Conservation (phyloP, 805 yeast species). For the Metschnikowia lochheadii region DNA sequence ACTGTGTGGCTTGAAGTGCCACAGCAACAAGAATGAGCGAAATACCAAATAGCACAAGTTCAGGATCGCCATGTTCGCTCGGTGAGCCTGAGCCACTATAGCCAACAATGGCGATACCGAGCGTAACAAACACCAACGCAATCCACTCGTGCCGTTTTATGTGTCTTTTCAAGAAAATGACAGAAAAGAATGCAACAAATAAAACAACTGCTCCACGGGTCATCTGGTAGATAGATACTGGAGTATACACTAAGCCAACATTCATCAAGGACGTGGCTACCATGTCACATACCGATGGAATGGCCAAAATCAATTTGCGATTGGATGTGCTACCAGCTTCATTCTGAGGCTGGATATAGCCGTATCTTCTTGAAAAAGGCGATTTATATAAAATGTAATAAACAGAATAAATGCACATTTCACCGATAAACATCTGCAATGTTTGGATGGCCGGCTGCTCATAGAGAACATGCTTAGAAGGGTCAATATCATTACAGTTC, state of each 20-base stretch:
- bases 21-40: constrained; percentile 56
- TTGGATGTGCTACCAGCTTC: constrained; percentile 11
- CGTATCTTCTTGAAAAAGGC: constrained; percentile 11
- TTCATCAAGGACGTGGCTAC: constrained; percentile 72
- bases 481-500: constrained; percentile 46
- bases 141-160: constrained; percentile 66
- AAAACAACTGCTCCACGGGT: constrained; percentile 74
- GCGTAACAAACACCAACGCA: constrained; percentile 56
- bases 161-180: constrained; percentile 51
- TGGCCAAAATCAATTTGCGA: constrained; percentile 26
- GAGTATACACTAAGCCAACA: constrained; percentile 67
- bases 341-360: constrained; percentile 7
- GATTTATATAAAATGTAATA: constrained; percentile 28
- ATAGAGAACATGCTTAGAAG: constrained; percentile 43
- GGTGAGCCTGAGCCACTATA: constrained; percentile 51
- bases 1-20: constrained; percentile 68
- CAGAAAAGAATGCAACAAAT: constrained; percentile 70
- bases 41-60: constrained; percentile 51
- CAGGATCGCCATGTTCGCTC: constrained; percentile 15
- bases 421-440: constrained; percentile 78
- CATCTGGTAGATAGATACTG: constrained; percentile 82
- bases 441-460: constrained; percentile 81
- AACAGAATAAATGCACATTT: constrained; percentile 46
- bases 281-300: constrained; percentile 71
- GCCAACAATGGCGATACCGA: constrained; percentile 73